Conservation (phyloP, 2,329 filamentous ascomycete genomes). For the Pseudogymnoascus sp. region DNA sequence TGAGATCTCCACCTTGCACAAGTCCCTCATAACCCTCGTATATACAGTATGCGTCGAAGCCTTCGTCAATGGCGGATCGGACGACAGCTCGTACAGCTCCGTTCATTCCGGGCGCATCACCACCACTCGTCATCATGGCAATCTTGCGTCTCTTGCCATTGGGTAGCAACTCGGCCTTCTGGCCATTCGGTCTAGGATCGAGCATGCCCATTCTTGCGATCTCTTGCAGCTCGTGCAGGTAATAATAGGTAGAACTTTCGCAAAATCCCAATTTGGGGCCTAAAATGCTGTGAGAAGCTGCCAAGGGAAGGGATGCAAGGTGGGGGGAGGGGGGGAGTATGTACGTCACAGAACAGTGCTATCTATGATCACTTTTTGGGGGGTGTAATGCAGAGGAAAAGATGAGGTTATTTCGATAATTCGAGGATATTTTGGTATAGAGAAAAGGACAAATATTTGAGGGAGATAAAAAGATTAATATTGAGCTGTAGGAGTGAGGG, state of each 20-base stretch:
- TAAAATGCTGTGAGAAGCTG: slow-evolving; percentile 3
- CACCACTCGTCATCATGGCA: slow-evolving; percentile 65
- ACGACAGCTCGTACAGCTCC: slow-evolving; percentile 68
- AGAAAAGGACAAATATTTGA: neutral
- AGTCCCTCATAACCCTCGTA: slow-evolving; percentile 96
- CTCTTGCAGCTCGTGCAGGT: neutral
- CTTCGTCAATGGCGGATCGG: slow-evolving; percentile 79
- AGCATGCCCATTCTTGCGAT: slow-evolving; percentile 5
- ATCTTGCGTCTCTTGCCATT: slow-evolving; percentile 35
- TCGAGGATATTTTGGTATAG: neutral
- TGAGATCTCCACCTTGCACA: slow-evolving; percentile 80
- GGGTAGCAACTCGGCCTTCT: slow-evolving; percentile 4
- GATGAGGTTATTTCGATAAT: neutral
- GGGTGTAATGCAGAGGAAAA: neutral
- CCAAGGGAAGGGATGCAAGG: neutral
- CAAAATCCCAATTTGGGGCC: neutral
- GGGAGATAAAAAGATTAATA: neutral
- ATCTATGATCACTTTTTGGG: neutral
- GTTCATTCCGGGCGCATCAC: slow-evolving; percentile 70
- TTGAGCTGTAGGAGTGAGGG: neutral
- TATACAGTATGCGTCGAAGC: slow-evolving; percentile 69
- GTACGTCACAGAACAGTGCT: neutral
- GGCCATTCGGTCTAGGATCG: neutral
- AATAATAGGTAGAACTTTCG: neutral
- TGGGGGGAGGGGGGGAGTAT: neutral